These are phyloP conservation scores for Chlorella sorokiniana DNA, from an alignment of 139 green algal genomes.

Conservation along the genomic window DNA sequence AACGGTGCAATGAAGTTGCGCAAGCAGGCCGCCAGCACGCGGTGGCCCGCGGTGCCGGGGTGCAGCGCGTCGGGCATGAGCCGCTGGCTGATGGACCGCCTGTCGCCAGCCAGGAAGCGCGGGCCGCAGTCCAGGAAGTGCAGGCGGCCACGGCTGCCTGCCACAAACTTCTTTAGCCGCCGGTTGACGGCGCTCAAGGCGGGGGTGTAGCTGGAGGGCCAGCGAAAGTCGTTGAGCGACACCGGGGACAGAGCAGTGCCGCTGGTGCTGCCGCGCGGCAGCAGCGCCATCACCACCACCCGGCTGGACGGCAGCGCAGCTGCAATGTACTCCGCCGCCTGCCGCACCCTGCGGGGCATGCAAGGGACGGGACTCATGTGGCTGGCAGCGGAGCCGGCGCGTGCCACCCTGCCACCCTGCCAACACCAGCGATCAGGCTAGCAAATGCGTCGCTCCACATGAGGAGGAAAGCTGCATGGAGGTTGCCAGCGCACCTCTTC, in stretches of 20 bases:
- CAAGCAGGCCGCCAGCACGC: conserved; percentile 34
- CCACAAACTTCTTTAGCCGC: background rate
- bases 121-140: conserved; percentile 36
- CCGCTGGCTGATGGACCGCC: background rate
- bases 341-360: background rate
- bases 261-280: conserved; percentile 10
- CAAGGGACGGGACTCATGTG: background rate
- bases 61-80: conserved; percentile 31
- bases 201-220: conserved; percentile 21
- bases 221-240: background rate
- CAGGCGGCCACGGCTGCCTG: background rate
- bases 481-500: background rate
- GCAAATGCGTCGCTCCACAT: background rate
- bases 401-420: too few relatives aligned
- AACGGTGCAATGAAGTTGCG: background rate
- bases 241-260: background rate
- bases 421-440: background rate
- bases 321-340: background rate
- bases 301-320: background rate
- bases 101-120: background rate
- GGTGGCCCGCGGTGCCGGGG: conserved; percentile 36
- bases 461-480: background rate
- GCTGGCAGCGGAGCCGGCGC: background rate
- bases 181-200: background rate
- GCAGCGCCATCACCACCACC: conserved; percentile 29